Percentiles rank a stretch among this genome's conserved stretches.
Conservation (phyloP, 202 grass and related monocot species). For the Digitaria exilis region DNA sequence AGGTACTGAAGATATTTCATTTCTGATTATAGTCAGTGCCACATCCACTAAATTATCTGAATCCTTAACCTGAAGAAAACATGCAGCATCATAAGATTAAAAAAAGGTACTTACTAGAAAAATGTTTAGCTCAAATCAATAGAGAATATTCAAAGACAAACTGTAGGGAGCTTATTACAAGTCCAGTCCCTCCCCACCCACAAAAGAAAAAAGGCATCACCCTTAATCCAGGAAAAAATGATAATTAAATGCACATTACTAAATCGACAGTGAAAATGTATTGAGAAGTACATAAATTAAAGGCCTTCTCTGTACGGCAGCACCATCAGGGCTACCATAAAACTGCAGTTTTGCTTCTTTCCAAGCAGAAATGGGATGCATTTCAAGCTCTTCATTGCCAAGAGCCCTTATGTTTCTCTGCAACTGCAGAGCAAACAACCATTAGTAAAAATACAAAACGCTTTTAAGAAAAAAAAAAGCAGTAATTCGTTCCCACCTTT, state of each 20-base stretch:
- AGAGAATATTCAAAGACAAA: constrained; percentile 33
- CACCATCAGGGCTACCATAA: constrained; percentile 39
- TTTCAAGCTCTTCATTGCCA: constrained; percentile 69
- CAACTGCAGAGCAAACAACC: constrained; percentile 43
- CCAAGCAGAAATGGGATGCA: constrained; percentile 72
- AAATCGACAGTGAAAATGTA: constrained; percentile 30
- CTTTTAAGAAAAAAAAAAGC: constrained; percentile 20
- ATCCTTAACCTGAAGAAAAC: constrained; percentile 69
- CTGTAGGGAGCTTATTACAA: not conserved
- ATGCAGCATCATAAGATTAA: constrained; percentile 35
- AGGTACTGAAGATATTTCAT: constrained; percentile 79
- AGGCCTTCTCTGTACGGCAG: constrained; percentile 51
- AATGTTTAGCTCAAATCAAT: constrained; percentile 17
- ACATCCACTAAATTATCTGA: constrained; percentile 70
- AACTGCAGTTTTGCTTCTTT: constrained; percentile 69
- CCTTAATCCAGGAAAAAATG: not conserved
- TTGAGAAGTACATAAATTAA: constrained; percentile 62
- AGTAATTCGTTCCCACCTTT: constrained; percentile 50
- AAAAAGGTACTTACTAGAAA: constrained; percentile 25
- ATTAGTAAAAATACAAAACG: constrained; percentile 26
- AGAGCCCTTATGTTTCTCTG: constrained; percentile 66
- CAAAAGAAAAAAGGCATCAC: not conserved
- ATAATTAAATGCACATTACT: constrained; percentile 1
- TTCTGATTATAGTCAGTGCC: constrained; percentile 63
- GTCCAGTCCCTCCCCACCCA: not conserved